phyloP scores from a whole-genome alignment of 257 asterid species.

The Penstemon newberryi region DNA sequence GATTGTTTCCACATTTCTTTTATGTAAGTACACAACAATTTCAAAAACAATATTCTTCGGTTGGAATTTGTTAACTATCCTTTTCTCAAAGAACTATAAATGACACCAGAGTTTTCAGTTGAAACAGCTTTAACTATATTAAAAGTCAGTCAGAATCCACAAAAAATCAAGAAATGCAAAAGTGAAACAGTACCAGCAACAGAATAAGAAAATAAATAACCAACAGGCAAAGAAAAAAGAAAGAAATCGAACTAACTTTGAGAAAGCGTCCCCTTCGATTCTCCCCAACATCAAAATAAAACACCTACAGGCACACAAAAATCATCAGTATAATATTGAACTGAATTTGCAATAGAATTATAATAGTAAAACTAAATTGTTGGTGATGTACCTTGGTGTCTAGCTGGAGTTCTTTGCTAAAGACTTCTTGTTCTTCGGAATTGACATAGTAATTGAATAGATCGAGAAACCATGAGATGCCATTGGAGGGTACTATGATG shows the following conservation, averaged over 20 bases:
- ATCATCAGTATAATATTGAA: neutral
- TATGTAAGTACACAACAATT: no score
- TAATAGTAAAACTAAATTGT: no score
- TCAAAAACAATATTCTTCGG: no score
- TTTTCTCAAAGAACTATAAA: neutral
- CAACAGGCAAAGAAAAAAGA: constrained; percentile 8
- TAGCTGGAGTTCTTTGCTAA: constrained; percentile 94
- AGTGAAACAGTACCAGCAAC: neutral
- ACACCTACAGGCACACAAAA: constrained; percentile 54
- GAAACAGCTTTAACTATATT: neutral
- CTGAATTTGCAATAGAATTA: no score
- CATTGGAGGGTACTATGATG: constrained; percentile 85
- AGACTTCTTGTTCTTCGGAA: constrained; percentile 75
- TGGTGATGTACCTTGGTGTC: constrained; percentile 66
- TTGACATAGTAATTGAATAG: constrained; percentile 92
- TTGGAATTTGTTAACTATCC: neutral
- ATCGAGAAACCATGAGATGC: constrained; percentile 97
- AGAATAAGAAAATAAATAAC: neutral
- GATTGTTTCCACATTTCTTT: no score
- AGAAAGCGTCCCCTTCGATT: constrained; percentile 97
- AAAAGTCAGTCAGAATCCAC: neutral
- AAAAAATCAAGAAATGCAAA: no score
- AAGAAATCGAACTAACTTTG: constrained; percentile 52
- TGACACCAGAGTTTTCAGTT: neutral
- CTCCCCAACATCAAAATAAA: constrained; percentile 93